Percentiles rank a stretch among this genome's conserved stretches.
Evolutionary conservation across 148 eudicot species (phyloP).

Genomic region (Polygonum aviculare): DNA sequence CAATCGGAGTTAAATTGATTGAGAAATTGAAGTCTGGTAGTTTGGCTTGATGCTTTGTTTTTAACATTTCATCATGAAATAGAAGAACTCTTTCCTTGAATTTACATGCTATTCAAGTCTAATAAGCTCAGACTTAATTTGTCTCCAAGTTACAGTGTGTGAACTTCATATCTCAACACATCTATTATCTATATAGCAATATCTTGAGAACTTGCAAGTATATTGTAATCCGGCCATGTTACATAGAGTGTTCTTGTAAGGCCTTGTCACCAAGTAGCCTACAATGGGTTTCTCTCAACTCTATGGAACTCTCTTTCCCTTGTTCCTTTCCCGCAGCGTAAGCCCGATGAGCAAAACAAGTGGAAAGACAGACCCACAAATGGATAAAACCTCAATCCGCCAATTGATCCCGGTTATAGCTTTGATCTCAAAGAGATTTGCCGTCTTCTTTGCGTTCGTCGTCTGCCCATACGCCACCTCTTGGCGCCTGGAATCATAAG

Average conservation of each 20-base stretch:
- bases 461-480: conserved; percentile 2
- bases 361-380: conserved; percentile 11
- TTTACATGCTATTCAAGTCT: background rate
- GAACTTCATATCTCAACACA: too few species aligned
- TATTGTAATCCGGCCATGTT: background rate
- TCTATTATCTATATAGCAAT: too few species aligned
- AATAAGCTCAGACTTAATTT: too few species aligned
- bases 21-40: background rate
- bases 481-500: background rate
- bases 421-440: conserved; percentile 7
- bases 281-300: background rate
- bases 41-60: background rate
- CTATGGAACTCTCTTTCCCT: background rate
- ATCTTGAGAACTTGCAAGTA: background rate
- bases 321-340: conserved; percentile 3
- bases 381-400: background rate
- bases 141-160: too few species aligned
- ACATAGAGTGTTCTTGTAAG: background rate
- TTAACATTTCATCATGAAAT: background rate
- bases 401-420: background rate
- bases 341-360: conserved; percentile 6
- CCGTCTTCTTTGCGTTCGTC: conserved; percentile 1
- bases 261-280: background rate
- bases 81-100: background rate
- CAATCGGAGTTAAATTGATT: too few species aligned